Base-by-base conservation (phyloP, 1,139 yeast genomes). In the Blastobotrys proliferans region DNA sequence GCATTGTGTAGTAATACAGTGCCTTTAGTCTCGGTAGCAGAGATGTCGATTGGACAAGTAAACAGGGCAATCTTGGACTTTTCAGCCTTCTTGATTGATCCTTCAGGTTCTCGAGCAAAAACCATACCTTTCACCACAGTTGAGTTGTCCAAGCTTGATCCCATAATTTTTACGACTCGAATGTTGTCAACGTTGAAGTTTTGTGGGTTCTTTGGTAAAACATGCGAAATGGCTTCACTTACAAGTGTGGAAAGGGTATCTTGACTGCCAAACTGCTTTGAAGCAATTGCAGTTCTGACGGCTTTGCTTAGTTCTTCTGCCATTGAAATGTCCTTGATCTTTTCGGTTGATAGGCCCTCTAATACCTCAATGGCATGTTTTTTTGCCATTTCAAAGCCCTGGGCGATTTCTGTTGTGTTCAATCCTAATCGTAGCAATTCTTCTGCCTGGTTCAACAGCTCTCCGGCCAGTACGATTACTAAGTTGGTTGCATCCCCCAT, bases 141-240 rank as follows among this genome's bases (percentile, higher is more conserved):
- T 8, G 95, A 83, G 54, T 76, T 74, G 27, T 72, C 68, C 55
- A 94, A 71, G 44, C 94, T 74, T 18, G 95, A 76, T 47, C 98
- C 98, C 96, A 92, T 86, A 55, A 92, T 83, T 68, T 92, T 92
- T 39, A 92, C 98, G 24, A 92, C 97, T 63, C 98, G 80, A 49
- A 92, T 77, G 45, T 88, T 83, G 62, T 92, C 98, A 46, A 92
- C 92, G 62, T 90, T 92, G 72, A 90, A 90, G 30, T 64, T 62
- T 37, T 61, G 61, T n/a, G 79, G 76, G 53, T 70, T 69, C 57
- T 76, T 75, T 40, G 96, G 95, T 56, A 92, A 69, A 24, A 90
- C 87, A 50, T 79, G 72, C 35, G 83, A 71, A 4, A 92, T 86
- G 0, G 98, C 95, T 49, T 87, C 94, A 28, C 85, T 77, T n/a